Evolutionary conservation across 192 early-diverging fungal species (phyloP).

Genomic region (Backusella australiensis): DNA sequence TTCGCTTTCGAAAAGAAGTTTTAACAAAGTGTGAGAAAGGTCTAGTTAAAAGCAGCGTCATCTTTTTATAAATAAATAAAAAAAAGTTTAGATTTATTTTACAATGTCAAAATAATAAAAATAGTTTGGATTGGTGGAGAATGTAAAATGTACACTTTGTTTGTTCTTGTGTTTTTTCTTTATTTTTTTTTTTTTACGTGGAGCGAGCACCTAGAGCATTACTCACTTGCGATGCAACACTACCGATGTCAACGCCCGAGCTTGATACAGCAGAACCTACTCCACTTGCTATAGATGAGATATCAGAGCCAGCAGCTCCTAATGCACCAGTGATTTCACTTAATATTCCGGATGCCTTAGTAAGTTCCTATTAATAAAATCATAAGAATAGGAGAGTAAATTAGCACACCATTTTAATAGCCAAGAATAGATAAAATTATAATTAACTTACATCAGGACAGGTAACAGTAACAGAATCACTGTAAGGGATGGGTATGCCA

Average conservation of each 20-base stretch:
- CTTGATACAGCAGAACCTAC: neutral
- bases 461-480: neutral
- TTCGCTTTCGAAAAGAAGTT: constrained; percentile 3
- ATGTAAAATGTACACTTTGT: neutral
- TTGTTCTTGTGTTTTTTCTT: neutral
- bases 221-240: neutral
- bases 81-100: neutral
- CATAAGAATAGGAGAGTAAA: neutral
- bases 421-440: neutral
- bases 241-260: neutral
- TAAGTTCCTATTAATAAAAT: neutral
- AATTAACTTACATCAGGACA: constrained; percentile 7
- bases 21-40: neutral
- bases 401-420: neutral
- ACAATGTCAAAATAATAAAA: neutral
- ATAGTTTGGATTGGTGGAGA: neutral
- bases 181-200: neutral
- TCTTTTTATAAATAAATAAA: neutral
- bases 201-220: neutral
- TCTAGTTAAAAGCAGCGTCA: neutral
- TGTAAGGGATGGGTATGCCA: neutral
- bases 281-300: neutral
- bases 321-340: neutral
- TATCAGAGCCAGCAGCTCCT: neutral
- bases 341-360: neutral